These are phyloP conservation scores for Tympanopsis confertula DNA, from an alignment of 2,329 filamentous ascomycete species.

Conservation along the genomic window DNA sequence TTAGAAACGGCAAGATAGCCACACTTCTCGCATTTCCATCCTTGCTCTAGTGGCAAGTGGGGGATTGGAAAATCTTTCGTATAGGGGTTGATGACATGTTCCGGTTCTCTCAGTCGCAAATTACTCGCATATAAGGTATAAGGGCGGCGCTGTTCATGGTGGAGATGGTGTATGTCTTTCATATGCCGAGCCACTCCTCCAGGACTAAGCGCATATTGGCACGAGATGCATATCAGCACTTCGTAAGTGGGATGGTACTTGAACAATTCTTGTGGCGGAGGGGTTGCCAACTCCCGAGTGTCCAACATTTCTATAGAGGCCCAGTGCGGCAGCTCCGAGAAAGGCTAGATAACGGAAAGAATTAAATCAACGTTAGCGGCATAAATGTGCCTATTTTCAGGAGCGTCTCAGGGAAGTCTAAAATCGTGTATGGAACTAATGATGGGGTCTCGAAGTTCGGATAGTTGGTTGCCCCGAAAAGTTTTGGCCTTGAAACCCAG, in stretches of 20 bases:
- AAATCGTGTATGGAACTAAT: too few relatives aligned
- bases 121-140: slow-evolving; percentile 8
- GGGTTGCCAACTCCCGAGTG: not conserved
- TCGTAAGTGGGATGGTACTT: slow-evolving; percentile 9
- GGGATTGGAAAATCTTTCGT: slow-evolving; percentile 13
- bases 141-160: slow-evolving; percentile 6
- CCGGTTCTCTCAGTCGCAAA: slow-evolving; percentile 8
- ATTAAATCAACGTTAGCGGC: not conserved
- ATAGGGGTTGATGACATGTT: slow-evolving; percentile 8
- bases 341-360: not conserved
- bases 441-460: too few relatives aligned
- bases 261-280: slow-evolving; percentile 7
- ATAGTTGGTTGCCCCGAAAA: too few relatives aligned
- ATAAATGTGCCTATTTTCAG: too few relatives aligned
- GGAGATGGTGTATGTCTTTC: slow-evolving; percentile 11
- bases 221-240: slow-evolving; percentile 10
- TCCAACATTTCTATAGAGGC: not conserved
- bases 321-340: slow-evolving; percentile 3
- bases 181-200: slow-evolving; percentile 9
- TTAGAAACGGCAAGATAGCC: slow-evolving; percentile 13
- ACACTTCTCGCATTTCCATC: slow-evolving; percentile 12
- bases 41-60: slow-evolving; percentile 11
- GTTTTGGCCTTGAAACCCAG: too few relatives aligned
- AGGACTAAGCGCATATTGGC: slow-evolving; percentile 12
- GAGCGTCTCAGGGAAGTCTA: too few relatives aligned